Evolutionary conservation across 2,329 filamentous ascomycete species (phyloP).

Genomic region (Verticillium nonalfalfae): DNA sequence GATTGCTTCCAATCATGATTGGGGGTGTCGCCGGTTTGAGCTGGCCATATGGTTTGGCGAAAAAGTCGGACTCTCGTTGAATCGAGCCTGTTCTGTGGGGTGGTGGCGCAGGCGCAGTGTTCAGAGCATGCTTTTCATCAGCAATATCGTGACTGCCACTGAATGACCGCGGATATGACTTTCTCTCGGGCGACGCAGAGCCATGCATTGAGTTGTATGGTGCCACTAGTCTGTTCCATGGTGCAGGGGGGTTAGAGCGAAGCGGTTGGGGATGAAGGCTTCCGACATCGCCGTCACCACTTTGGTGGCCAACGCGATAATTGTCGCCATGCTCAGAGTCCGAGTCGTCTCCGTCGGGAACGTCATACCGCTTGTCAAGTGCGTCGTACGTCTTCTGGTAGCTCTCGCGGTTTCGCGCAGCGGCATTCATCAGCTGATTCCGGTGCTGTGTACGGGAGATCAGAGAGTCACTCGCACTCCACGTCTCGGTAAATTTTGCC

Average conservation of each 20-base stretch:
- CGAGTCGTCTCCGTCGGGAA: slow-evolving; percentile 31
- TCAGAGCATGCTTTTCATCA: slow-evolving; percentile 23
- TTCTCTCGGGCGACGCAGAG: slow-evolving; percentile 36
- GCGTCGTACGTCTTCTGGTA: slow-evolving; percentile 35
- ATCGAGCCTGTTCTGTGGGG: slow-evolving; percentile 38
- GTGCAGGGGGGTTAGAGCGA: slow-evolving; percentile 37
- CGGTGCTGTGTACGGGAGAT: slow-evolving; percentile 47
- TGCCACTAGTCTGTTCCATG: slow-evolving; percentile 17
- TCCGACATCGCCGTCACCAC: slow-evolving; percentile 13
- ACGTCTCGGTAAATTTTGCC: slow-evolving; percentile 46
- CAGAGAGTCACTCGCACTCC: slow-evolving; percentile 48
- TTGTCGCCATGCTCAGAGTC: slow-evolving; percentile 31
- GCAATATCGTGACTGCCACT: slow-evolving; percentile 38
- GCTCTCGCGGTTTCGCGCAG: slow-evolving; percentile 21
- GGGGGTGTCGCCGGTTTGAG: slow-evolving; percentile 48
- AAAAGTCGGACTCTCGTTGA: slow-evolving; percentile 42
- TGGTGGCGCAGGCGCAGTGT: slow-evolving; percentile 1
- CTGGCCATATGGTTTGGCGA: slow-evolving; percentile 53
- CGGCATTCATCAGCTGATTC: slow-evolving; percentile 32
- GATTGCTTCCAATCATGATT: slow-evolving; percentile 39
- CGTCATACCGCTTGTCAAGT: slow-evolving; percentile 36
- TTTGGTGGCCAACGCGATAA: slow-evolving; percentile 14
- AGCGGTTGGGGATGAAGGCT: slow-evolving; percentile 44
- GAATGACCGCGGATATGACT: slow-evolving; percentile 34
- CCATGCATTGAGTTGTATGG: slow-evolving; percentile 19